Evolutionary conservation across 1,284 basidiomycete genomes (phyloP), one percentile per base, ranked within the genome.

Genomic region (Phylloporus sp.): DNA sequence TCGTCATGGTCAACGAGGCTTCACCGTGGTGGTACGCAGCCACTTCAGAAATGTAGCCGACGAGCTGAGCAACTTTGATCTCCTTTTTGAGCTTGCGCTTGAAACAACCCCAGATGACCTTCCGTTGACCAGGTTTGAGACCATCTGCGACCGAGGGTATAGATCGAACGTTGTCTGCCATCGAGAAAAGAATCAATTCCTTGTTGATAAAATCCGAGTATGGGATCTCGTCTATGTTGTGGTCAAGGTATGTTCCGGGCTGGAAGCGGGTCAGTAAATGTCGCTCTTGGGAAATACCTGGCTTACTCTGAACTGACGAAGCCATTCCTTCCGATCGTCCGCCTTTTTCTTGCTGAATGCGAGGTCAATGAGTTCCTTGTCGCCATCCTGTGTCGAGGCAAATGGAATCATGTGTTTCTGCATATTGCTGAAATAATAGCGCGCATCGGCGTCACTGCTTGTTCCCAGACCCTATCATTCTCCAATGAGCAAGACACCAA

Each of bases 261-360:
- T 96, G 72, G 12, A 68, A 37, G n/a, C 32, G 66, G 60, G 67
- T 73, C 67, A 67, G 64, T 60, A 39, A 58, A 29, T n/a, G 15
- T 41, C 4, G 12, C 39, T 17, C 57, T 39, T 47, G 25, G 19
- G n/a, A 7, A 17, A 39, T 37, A 35, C 57, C 43, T n/a, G 23
- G 75, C 82, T 66, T 70, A 92, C 94, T 84, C 89, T 95, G 84
- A 97, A 98, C 73, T 96, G 92, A 35, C 97, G 88, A 17, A 99
- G 85, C 98, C 98, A 99, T 72, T 99, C 98, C 80, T 99, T 99
- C 61, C 98, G 93, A 27, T 99, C 96, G 72, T 99, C 98, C 0
- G 97, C 95, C 80, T 98, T 99, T 86, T 99, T 99, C 89, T 99
- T 99, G 85, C 95, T 99, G 86, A 99, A 99, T 0, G 98, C 98